Percentiles rank a stretch among this genome's conserved stretches.
These are phyloP conservation scores for Lodderomyces oxycetoniae DNA, from an alignment of 1,139 yeast genomes.

Conservation along the genomic window DNA sequence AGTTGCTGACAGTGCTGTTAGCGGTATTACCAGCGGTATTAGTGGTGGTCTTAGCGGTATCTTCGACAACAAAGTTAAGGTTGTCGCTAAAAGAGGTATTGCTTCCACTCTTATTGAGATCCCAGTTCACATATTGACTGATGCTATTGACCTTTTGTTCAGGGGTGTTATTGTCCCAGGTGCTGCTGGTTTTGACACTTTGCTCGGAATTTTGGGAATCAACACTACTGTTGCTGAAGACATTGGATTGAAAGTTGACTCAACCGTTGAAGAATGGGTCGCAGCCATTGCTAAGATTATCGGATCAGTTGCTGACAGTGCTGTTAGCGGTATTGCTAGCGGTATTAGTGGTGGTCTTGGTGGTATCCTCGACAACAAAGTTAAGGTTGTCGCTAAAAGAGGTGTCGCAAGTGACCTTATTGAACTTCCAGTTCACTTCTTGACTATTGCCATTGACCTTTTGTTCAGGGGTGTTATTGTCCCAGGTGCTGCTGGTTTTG, in stretches of 20 bases:
- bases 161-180: too few relatives aligned
- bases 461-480: not conserved
- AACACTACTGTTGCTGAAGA: conserved; percentile 1
- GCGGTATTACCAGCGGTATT: too few relatives aligned
- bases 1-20: not conserved
- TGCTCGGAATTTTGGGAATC: not conserved
- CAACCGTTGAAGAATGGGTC: not conserved
- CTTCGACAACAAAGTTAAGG: not conserved
- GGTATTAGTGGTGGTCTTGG: too few relatives aligned
- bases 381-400: too few relatives aligned
- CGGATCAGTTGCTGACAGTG: too few relatives aligned
- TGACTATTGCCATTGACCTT: not conserved
- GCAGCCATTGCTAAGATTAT: not conserved
- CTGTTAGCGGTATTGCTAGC: too few relatives aligned
- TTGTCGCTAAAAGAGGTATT: not conserved
- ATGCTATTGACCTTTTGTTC: not conserved
- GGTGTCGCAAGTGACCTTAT: not conserved
- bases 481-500: too few relatives aligned
- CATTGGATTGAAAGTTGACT: not conserved
- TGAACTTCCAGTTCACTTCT: not conserved
- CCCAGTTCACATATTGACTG: not conserved
- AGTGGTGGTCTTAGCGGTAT: not conserved
- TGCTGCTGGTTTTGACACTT: not conserved
- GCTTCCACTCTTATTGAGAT: not conserved
- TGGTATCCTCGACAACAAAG: too few relatives aligned